Percentiles rank a stretch among this genome's conserved stretches.
Evolutionary conservation across 768 basidiomycete species (phyloP).

Genomic region (Mycena filopes): DNA sequence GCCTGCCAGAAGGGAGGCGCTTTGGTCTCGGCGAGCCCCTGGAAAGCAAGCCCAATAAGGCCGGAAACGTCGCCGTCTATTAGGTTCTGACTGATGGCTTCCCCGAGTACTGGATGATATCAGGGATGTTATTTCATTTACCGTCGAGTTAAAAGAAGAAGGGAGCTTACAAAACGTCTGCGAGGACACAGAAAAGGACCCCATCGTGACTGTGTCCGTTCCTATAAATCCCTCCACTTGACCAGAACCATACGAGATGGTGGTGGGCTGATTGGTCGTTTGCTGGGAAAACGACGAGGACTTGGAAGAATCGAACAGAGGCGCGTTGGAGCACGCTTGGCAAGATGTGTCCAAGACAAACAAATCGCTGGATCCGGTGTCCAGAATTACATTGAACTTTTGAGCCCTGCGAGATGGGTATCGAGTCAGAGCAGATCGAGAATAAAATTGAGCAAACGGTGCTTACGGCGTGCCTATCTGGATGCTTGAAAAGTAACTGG

Average conservation of each 20-base stretch:
- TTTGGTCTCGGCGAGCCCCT: slow-evolving; percentile 63
- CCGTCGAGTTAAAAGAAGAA: too few relatives aligned
- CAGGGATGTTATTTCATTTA: slow-evolving; percentile 14
- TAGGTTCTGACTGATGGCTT: slow-evolving; percentile 56
- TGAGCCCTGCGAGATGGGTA: slow-evolving; percentile 59
- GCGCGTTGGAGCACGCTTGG: slow-evolving; percentile 52
- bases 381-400: slow-evolving; percentile 81
- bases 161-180: slow-evolving; percentile 65
- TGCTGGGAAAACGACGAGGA: slow-evolving; percentile 53
- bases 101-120: slow-evolving; percentile 64
- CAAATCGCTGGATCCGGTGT: slow-evolving; percentile 91
- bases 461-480: slow-evolving; percentile 74
- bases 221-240: slow-evolving; percentile 64
- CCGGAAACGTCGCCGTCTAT: slow-evolving; percentile 67
- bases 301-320: slow-evolving; percentile 55
- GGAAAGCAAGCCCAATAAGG: slow-evolving; percentile 81
- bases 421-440: too few relatives aligned
- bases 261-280: slow-evolving; percentile 34
- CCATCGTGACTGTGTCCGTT: slow-evolving; percentile 73
- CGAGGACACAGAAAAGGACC: slow-evolving; percentile 63
- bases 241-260: slow-evolving; percentile 61
- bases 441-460: too few relatives aligned
- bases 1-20: slow-evolving; percentile 76
- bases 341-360: slow-evolving; percentile 79
- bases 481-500: slow-evolving; percentile 65